These are phyloP conservation scores for Tetraselmis chui DNA, from an alignment of 139 green algal species.

Conservation along the genomic window DNA sequence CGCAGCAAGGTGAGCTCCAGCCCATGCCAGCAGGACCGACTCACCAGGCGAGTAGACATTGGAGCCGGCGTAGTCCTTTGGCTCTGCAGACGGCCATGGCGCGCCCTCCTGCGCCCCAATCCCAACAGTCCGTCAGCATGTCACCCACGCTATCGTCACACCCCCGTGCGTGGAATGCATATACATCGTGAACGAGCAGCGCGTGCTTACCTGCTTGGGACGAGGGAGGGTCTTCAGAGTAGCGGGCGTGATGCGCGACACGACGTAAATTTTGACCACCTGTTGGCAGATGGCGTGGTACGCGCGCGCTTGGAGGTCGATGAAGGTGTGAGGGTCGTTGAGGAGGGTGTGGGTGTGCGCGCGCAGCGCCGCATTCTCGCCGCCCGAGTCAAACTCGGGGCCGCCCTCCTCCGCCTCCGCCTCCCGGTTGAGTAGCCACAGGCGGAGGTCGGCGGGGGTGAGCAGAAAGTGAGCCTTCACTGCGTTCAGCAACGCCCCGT, in stretches of 20 bases:
- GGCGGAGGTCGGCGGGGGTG: constrained; percentile 32
- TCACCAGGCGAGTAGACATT: constrained; percentile 64
- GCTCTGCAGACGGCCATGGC: background rate
- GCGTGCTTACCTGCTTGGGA: no score
- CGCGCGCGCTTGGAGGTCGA: background rate
- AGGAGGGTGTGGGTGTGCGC: background rate
- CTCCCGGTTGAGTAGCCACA: constrained; percentile 9
- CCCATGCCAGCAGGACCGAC: constrained; percentile 59
- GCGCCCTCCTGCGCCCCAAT: background rate
- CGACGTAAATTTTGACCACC: constrained; percentile 62
- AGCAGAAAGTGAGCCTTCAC: constrained; percentile 73
- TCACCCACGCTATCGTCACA: no score
- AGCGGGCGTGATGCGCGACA: constrained; percentile 49
- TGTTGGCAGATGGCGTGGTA: constrained; percentile 29
- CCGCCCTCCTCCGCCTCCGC: constrained; percentile 28
- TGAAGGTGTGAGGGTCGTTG: background rate
- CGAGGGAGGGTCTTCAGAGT: constrained; percentile 38
- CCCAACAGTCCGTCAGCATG: no score
- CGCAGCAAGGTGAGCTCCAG: constrained; percentile 25
- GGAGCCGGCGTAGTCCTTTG: constrained; percentile 1
- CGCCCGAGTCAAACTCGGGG: background rate
- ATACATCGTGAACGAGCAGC: no score
- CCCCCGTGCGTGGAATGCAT: no score
- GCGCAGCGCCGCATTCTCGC: background rate
- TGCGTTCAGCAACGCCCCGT: constrained; percentile 58